phyloP scores from a whole-genome alignment of 1,284 basidiomycete genomes.

The Cryptococcus sp. region DNA sequence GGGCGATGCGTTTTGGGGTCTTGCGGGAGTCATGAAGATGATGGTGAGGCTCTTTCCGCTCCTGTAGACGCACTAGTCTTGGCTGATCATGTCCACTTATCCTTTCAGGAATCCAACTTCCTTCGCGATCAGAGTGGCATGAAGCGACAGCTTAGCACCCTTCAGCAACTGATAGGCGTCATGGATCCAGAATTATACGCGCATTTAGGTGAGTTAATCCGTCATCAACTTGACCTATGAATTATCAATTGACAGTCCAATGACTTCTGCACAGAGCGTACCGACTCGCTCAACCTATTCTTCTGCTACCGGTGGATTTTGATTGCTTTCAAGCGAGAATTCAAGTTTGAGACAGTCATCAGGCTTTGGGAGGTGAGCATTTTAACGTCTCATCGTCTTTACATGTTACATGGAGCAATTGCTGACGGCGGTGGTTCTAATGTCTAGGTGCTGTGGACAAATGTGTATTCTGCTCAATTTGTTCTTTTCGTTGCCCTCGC shows the following conservation, averaged over 20 bases:
- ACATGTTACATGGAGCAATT: conserved; percentile 12
- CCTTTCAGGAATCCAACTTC: conserved; percentile 81
- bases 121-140: conserved; percentile 95
- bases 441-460: conserved; percentile 73
- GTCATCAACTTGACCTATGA: neutral
- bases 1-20: conserved; percentile 91
- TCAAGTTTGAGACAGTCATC: conserved; percentile 83
- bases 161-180: conserved; percentile 85
- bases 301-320: conserved; percentile 87
- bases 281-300: conserved; percentile 90
- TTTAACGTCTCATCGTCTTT: neutral
- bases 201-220: conserved; percentile 65
- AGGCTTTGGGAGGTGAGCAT: conserved; percentile 78
- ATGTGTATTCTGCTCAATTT: conserved; percentile 83
- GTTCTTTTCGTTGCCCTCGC: conserved; percentile 94
- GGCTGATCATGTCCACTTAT: no score
- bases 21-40: conserved; percentile 89
- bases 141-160: conserved; percentile 84
- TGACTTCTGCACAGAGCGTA: conserved; percentile 64
- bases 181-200: conserved; percentile 93
- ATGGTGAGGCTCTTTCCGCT: conserved; percentile 64
- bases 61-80: neutral
- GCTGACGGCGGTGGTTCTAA: neutral
- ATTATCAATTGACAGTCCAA: neutral
- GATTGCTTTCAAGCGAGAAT: conserved; percentile 93